Conservation (phyloP, 228 moss, liverwort and hornwort species). For the Sphagnum magellanicum region DNA sequence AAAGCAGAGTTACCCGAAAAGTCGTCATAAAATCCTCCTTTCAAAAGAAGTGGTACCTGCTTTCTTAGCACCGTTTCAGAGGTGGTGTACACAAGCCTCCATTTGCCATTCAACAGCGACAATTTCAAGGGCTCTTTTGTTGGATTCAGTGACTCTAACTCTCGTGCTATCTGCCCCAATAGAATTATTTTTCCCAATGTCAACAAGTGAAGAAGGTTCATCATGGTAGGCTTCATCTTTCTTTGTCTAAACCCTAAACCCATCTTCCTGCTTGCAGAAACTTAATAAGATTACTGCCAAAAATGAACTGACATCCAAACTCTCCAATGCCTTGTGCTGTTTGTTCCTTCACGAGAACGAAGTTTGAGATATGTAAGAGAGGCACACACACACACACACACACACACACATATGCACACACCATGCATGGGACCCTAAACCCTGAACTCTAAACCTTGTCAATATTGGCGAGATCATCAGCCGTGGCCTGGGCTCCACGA, state of each 20-base stretch:
- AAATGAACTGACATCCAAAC: neutral
- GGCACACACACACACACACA: neutral
- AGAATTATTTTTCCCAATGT: no score
- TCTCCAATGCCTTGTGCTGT: neutral
- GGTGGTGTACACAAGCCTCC: conserved; percentile 90
- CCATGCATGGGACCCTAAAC: neutral
- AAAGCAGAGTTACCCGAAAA: no score
- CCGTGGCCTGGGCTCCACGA: conserved; percentile 60
- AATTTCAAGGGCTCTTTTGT: conserved; percentile 68
- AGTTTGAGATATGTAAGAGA: neutral
- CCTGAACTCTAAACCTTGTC: conserved; percentile 38
- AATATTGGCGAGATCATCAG: conserved; percentile 53
- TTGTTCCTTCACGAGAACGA: neutral
- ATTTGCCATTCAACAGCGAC: conserved; percentile 72
- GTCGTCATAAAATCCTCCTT: no score
- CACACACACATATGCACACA: neutral
- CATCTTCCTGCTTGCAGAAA: neutral
- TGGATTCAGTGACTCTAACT: conserved; percentile 78
- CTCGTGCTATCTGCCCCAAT: conserved; percentile 45
- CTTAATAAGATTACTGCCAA: neutral
- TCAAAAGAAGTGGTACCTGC: conserved; percentile 23
- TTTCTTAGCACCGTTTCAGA: conserved; percentile 60
- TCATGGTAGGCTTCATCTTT: no score
- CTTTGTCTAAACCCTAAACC: neutral
- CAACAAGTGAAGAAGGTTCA: no score